Evolutionary conservation across 345 rosid genomes (phyloP).

Genomic region (Kandelia obovata): DNA sequence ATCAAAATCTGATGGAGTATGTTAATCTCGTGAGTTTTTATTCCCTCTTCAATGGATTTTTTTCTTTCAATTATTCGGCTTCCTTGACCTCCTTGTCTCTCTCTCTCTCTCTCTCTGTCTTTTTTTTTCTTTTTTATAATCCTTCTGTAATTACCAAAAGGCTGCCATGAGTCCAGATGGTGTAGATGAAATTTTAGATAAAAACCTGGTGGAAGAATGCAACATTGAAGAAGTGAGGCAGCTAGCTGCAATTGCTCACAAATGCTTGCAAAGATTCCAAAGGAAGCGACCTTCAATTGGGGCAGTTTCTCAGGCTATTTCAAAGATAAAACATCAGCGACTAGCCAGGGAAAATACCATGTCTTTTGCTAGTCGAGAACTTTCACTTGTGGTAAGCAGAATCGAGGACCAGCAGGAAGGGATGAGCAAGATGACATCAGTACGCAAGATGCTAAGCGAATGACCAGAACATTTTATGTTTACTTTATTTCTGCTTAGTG

Average conservation of each 20-base stretch:
- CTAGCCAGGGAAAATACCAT: conserved; percentile 31
- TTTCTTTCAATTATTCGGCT: not conserved
- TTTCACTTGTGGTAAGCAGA: conserved; percentile 59
- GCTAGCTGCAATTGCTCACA: conserved; percentile 62
- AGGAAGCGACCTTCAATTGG: conserved; percentile 78
- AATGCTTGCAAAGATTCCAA: conserved; percentile 70
- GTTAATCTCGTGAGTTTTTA: conserved; percentile 63
- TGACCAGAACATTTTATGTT: not conserved
- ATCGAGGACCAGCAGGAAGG: conserved; percentile 71
- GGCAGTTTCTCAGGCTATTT: conserved; percentile 76
- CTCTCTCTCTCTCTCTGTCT: no score
- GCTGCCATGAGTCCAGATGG: conserved; percentile 91
- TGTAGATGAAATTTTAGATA: conserved; percentile 74
- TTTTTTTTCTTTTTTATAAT: not conserved
- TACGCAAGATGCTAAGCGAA: conserved; percentile 37
- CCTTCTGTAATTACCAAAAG: conserved; percentile 29
- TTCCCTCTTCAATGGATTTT: not conserved
- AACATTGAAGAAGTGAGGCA: conserved; percentile 61
- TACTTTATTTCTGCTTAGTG: not conserved
- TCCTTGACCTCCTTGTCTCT: not conserved
- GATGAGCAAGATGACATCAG: conserved; percentile 51
- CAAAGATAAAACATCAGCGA: conserved; percentile 61
- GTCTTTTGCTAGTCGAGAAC: conserved; percentile 40
- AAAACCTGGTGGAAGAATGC: conserved; percentile 57
- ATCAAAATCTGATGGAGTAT: conserved; percentile 91